Evolutionary conservation across 768 basidiomycete genomes (phyloP).

Genomic region (Cyclocybe cylindracea): DNA sequence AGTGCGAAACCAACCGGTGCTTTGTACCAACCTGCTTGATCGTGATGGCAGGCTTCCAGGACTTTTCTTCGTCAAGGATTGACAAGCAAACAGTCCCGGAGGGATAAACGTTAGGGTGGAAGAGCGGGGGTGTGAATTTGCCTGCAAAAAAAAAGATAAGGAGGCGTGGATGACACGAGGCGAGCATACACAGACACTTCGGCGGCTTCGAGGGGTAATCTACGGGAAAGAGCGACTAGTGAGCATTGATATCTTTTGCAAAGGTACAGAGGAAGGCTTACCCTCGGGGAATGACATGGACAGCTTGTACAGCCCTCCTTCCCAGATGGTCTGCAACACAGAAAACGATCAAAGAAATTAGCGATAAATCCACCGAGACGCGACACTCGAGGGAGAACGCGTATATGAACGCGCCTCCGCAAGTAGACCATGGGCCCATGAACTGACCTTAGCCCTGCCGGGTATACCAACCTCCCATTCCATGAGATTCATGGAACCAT

Average conservation of each 20-base stretch:
- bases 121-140: slow-evolving; percentile 94
- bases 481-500: slow-evolving; percentile 95
- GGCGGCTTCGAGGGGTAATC: slow-evolving; percentile 96
- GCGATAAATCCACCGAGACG: slow-evolving; percentile 6
- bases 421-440: slow-evolving; percentile 6
- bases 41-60: slow-evolving; percentile 98
- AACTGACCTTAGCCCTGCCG: slow-evolving; percentile 81
- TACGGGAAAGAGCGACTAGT: slow-evolving; percentile 26
- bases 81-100: slow-evolving; percentile 98
- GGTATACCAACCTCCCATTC: slow-evolving; percentile 99
- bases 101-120: slow-evolving; percentile 98
- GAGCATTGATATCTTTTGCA: background rate
- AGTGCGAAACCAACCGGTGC: background rate
- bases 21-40: slow-evolving; percentile 82
- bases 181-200: slow-evolving; percentile 62
- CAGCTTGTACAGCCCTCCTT: slow-evolving; percentile 93
- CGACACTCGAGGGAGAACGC: slow-evolving; percentile 9
- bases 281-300: slow-evolving; percentile 97
- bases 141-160: slow-evolving; percentile 46
- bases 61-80: slow-evolving; percentile 97
- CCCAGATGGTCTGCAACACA: slow-evolving; percentile 84
- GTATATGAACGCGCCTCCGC: slow-evolving; percentile 12
- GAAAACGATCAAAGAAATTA: slow-evolving; percentile 7
- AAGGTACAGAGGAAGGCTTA: slow-evolving; percentile 24
- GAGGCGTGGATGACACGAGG: background rate